A percentile compares a stretch with the other conserved stretches of the same genome.
Conservation (phyloP, 148 eudicot species). For the Cornus controversa region DNA sequence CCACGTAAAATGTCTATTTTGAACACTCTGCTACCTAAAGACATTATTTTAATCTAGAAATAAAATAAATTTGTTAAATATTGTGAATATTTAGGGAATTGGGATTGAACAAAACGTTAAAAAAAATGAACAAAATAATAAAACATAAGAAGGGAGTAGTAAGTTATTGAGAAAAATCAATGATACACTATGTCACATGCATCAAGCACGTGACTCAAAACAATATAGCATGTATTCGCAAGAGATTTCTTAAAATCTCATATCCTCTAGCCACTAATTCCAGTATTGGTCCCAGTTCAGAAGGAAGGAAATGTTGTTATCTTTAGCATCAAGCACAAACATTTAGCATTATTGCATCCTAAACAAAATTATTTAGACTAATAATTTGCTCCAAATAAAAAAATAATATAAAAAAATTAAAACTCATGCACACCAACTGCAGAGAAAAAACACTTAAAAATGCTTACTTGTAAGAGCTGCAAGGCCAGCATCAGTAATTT, state of each 20-base stretch:
- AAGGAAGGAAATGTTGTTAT: neutral
- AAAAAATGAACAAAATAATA: too few species aligned
- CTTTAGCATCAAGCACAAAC: neutral
- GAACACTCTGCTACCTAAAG: too few species aligned
- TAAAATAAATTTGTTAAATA: too few species aligned
- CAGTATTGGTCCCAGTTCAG: neutral
- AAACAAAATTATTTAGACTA: neutral
- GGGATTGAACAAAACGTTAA: too few species aligned
- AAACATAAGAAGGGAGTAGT: too few species aligned
- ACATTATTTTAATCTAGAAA: too few species aligned
- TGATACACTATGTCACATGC: neutral
- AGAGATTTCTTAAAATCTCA: neutral
- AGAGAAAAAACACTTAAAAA: neutral
- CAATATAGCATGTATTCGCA: neutral
- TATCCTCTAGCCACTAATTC: neutral
- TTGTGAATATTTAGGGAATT: too few species aligned
- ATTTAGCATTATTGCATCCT: neutral
- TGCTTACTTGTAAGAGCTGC: constrained; percentile 74
- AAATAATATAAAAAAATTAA: neutral
- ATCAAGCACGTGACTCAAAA: neutral
- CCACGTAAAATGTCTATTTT: too few species aligned
- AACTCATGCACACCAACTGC: neutral
- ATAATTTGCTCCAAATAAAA: neutral
- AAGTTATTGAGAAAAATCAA: too few species aligned
- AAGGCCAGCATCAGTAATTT: constrained; percentile 78